A percentile compares a stretch with the other conserved stretches of the same genome.
Conservation (phyloP, 306 rosid species). For the Prunus davidiana region DNA sequence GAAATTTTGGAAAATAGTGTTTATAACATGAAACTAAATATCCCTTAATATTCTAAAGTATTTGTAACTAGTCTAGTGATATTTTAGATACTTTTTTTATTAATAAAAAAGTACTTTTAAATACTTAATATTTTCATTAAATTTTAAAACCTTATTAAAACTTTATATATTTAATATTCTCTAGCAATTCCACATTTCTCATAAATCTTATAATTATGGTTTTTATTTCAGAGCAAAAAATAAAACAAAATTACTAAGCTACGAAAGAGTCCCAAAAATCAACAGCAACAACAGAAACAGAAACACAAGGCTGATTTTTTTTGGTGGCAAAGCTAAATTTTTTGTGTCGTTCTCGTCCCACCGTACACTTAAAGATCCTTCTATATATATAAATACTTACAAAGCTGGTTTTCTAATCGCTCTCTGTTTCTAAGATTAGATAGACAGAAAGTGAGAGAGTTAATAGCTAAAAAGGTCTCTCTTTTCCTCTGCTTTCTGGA, state of each 20-base stretch:
- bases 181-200: not conserved
- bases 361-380: slow-evolving; percentile 1
- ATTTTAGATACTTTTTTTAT: too few relatives aligned
- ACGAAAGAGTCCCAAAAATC: not conserved
- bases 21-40: too few relatives aligned
- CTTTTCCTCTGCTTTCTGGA: not conserved
- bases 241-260: not conserved
- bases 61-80: too few relatives aligned
- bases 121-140: too few relatives aligned
- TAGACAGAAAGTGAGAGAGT: not conserved
- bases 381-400: not conserved
- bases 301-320: not conserved
- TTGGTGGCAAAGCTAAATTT: not conserved
- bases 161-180: not conserved
- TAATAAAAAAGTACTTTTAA: too few relatives aligned
- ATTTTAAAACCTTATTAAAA: too few relatives aligned
- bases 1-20: not conserved
- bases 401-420: not conserved
- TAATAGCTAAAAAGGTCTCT: not conserved
- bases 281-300: not conserved
- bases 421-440: not conserved
- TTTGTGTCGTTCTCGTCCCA: not conserved
- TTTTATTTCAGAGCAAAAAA: not conserved
- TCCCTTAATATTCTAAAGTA: too few relatives aligned
- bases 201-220: not conserved